These are phyloP conservation scores for Sclerospora graminicola DNA, from an alignment of 352 stramenopile genomes.

Conservation along the genomic window DNA sequence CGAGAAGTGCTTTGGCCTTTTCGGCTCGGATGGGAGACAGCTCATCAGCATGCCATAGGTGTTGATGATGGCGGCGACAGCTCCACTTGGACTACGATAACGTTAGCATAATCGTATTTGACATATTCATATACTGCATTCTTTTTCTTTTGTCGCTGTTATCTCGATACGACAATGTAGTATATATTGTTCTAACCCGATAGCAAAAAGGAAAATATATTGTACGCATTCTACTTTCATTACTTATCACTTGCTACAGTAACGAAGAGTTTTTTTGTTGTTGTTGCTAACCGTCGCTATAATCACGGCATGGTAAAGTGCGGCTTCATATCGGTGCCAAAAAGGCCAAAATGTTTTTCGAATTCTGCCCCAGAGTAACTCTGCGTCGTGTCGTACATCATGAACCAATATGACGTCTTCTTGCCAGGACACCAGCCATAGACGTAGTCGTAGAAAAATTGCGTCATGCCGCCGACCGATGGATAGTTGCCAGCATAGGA, in stretches of 20 bases:
- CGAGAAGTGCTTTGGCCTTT: slow-evolving; percentile 51
- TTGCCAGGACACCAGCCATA: slow-evolving; percentile 5
- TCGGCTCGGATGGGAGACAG: neutral
- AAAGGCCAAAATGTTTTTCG: slow-evolving; percentile 52
- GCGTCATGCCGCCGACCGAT: slow-evolving; percentile 22
- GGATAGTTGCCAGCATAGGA: slow-evolving; percentile 20
- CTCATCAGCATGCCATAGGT: neutral
- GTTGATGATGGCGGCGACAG: no score
- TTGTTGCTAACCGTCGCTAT: no score
- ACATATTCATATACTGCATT: no score
- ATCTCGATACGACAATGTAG: no score
- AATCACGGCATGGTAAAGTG: neutral
- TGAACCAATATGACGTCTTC: slow-evolving; percentile 37
- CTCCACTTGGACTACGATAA: no score
- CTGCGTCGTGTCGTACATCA: slow-evolving; percentile 47
- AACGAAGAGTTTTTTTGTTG: no score
- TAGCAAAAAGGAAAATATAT: no score
- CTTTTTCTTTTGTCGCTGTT: no score
- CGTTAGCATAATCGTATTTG: no score
- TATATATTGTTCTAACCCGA: no score
- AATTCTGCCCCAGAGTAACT: slow-evolving; percentile 32
- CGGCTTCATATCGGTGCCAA: neutral
- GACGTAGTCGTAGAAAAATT: slow-evolving; percentile 35
- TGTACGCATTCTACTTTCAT: no score
- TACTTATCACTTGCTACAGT: no score